A percentile compares a stretch with the other conserved stretches of the same genome.
phyloP scores from a whole-genome alignment of 1,284 basidiomycete species.

The Cryptococcus maquisensis region DNA sequence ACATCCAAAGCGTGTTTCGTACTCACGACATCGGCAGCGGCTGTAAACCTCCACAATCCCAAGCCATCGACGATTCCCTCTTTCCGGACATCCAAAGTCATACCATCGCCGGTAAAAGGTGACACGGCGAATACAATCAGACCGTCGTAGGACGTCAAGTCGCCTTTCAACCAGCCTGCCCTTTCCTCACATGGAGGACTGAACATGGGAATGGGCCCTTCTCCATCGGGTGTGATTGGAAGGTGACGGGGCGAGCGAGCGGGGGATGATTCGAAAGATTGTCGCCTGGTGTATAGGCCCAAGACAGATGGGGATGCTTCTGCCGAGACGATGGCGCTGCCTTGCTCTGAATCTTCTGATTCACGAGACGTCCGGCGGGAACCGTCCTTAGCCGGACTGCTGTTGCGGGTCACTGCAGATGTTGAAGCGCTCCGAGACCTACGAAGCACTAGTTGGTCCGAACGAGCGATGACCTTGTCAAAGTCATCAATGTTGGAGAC shows the following conservation, averaged over 20 bases:
- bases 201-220: neutral
- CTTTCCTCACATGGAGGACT: slow-evolving; percentile 13
- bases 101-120: slow-evolving; percentile 25
- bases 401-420: neutral
- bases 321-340: neutral
- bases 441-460: neutral
- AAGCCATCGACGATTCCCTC: slow-evolving; percentile 44
- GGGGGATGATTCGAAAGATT: neutral
- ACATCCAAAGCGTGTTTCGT: neutral
- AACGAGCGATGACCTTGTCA: neutral
- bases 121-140: slow-evolving; percentile 45
- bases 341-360: neutral
- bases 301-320: neutral
- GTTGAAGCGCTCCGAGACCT: neutral
- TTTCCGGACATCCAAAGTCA: slow-evolving; percentile 36
- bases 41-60: slow-evolving; percentile 39
- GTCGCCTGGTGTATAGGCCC: neutral
- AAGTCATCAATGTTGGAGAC: neutral
- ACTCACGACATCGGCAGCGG: slow-evolving; percentile 39
- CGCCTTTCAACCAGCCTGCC: slow-evolving; percentile 40
- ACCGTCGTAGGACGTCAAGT: slow-evolving; percentile 28
- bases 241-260: neutral
- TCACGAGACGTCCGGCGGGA: neutral
- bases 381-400: neutral
- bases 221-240: neutral